Evolutionary conservation across 2,329 filamentous ascomycete genomes (phyloP), one percentile per base, ranked within the genome.

Genomic region (Cercospora nicotianae): DNA sequence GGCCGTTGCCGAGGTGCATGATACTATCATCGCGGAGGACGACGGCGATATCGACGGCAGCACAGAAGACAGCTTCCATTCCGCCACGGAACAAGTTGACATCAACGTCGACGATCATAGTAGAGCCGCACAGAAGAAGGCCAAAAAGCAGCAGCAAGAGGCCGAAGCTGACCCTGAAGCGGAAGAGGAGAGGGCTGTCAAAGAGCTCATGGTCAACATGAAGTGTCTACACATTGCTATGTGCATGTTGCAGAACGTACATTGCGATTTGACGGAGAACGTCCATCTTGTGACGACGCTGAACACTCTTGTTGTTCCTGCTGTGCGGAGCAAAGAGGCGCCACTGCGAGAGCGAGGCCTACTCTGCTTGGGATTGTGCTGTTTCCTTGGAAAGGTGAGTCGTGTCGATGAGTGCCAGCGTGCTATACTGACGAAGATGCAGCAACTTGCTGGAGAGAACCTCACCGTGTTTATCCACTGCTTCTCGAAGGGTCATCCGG

Each of bases 161-260:
- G 88, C 90, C 66, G 90, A 91, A 72, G 85, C 87, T 72, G 71
- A 74, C 48, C 70, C 69, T 23, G 86, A 88, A 74, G 85, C 82
- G 60, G 85, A 87, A 63, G 86, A 88, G 72, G 84, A 84, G 58
- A 96, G 94, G 81, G 92, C 91, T 1, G 88, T 97, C 72, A 90
- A 88, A 72, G 93, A 97, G 80, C 95, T 97, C 77, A 89, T 97
- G 83, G 91, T 98, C 79, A 98, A 98, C 83, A 94, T 97, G 88
- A 98, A 98, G 81, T 98, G 95, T 79, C 85, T 99, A 69, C 92
- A 97, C 77, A 97, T 99, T 73, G 94, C 96, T 28, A 93, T 97
- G 79, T 98, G 93, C 83, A 97, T 98, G 91, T 86, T 99, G 62
- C 90, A 96, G 77, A 97, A 98, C 76, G 92, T 99, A 9, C 87